These are phyloP conservation scores for Lichtheimia ornata DNA, from an alignment of 371 early-diverging fungal genomes.

Conservation along the genomic window DNA sequence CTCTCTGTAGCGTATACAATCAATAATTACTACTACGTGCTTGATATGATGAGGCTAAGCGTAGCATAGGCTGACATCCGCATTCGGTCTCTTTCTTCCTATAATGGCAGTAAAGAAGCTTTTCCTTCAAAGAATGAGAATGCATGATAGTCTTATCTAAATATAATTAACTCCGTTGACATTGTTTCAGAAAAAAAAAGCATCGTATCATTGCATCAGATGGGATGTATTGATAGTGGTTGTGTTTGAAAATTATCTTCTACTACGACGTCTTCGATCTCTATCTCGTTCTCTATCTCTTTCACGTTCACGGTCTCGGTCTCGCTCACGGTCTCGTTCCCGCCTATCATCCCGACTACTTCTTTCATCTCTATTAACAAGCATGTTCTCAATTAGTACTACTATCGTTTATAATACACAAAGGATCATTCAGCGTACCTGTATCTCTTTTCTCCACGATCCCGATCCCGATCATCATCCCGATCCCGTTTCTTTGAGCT, in stretches of 20 bases:
- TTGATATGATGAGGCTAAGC: too few relatives aligned
- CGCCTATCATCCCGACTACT: slow-evolving; percentile 27
- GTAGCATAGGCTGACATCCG: too few relatives aligned
- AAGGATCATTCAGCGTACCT: slow-evolving; percentile 2
- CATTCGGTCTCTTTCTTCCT: too few relatives aligned
- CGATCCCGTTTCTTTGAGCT: slow-evolving; percentile 11
- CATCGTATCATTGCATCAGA: too few relatives aligned
- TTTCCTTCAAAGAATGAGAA: too few relatives aligned
- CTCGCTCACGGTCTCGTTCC: slow-evolving; percentile 15
- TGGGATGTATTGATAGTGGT: too few relatives aligned
- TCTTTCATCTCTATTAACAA: slow-evolving; percentile 20
- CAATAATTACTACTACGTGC: too few relatives aligned
- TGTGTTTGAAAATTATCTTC: background rate
- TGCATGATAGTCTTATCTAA: too few relatives aligned
- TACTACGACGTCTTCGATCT: background rate
- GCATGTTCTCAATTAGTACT: background rate
- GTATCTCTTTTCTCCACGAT: slow-evolving; percentile 16
- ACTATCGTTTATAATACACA: background rate
- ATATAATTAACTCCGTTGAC: too few relatives aligned
- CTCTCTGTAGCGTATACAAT: too few relatives aligned
- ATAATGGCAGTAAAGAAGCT: too few relatives aligned
- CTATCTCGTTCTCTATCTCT: slow-evolving; percentile 2
- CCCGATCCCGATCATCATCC: slow-evolving; percentile 16
- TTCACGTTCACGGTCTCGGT: slow-evolving; percentile 22
- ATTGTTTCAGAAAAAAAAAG: too few relatives aligned